Evolutionary conservation across 1,284 basidiomycete species (phyloP).

Genomic region (Moniliella sp.): DNA sequence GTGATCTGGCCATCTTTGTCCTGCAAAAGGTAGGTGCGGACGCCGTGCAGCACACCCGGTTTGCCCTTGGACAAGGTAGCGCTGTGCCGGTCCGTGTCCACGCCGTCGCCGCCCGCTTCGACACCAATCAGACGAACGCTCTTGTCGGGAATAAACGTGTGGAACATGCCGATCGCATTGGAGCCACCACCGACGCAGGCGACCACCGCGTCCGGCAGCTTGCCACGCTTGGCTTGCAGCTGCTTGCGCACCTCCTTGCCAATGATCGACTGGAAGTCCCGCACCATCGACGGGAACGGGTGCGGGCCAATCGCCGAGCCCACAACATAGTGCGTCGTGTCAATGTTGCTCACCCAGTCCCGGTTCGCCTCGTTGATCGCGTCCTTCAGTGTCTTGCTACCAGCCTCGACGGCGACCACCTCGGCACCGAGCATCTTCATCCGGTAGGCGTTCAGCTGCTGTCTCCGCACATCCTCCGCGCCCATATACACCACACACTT

Average conservation of each 20-base stretch:
- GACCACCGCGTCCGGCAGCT: slow-evolving; percentile 77
- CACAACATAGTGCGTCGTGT: slow-evolving; percentile 72
- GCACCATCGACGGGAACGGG: slow-evolving; percentile 95
- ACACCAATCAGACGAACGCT: slow-evolving; percentile 26
- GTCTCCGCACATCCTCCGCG: slow-evolving; percentile 78
- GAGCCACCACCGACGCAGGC: slow-evolving; percentile 93
- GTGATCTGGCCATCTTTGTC: slow-evolving; percentile 70
- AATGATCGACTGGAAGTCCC: slow-evolving; percentile 93
- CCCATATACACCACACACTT: slow-evolving; percentile 97
- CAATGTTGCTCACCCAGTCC: slow-evolving; percentile 93
- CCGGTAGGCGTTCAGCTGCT: slow-evolving; percentile 87
- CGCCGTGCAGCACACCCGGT: slow-evolving; percentile 86
- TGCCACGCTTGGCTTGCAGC: slow-evolving; percentile 50
- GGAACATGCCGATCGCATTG: slow-evolving; percentile 62
- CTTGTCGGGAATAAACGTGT: slow-evolving; percentile 21
- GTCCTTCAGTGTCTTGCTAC: slow-evolving; percentile 91
- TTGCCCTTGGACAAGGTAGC: slow-evolving; percentile 74
- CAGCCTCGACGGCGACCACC: slow-evolving; percentile 67
- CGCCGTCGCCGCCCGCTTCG: slow-evolving; percentile 45
- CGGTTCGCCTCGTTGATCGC: slow-evolving; percentile 37
- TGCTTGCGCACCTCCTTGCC: slow-evolving; percentile 83
- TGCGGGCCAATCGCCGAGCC: slow-evolving; percentile 93
- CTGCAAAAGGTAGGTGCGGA: slow-evolving; percentile 81
- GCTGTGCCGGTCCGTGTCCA: slow-evolving; percentile 64
- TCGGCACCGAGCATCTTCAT: slow-evolving; percentile 91